Conservation (phyloP, 495 filamentous ascomycete genomes). For the Lophium mytilinum region DNA sequence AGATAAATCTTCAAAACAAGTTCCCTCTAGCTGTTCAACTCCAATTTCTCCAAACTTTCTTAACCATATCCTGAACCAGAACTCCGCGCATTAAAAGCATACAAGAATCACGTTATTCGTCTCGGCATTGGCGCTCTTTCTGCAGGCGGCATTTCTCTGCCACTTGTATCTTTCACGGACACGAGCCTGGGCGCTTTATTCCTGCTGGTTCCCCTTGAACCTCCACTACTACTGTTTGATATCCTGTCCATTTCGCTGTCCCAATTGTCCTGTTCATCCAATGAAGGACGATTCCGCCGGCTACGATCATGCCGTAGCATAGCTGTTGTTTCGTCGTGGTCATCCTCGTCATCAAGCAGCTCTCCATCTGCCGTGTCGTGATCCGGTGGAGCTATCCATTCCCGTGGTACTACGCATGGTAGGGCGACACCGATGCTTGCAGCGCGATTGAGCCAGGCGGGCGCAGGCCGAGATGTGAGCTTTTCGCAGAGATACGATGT, state of each 20-base stretch:
- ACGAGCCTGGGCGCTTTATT: conserved; percentile 17
- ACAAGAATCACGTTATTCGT: conserved; percentile 11
- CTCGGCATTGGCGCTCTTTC: conserved; percentile 37
- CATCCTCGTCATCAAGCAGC: conserved; percentile 47
- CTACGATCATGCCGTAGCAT: conserved; percentile 41
- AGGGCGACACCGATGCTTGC: conserved; percentile 66
- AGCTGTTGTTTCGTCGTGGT: conserved; percentile 45
- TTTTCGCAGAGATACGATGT: conserved; percentile 58
- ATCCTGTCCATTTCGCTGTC: conserved; percentile 28
- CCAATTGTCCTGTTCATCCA: conserved; percentile 25
- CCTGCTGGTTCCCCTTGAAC: conserved; percentile 22
- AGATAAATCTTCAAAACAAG: no score
- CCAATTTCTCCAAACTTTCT: not conserved
- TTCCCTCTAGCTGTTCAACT: not conserved
- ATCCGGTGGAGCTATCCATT: conserved; percentile 72
- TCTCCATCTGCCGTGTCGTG: conserved; percentile 62
- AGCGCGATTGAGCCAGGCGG: conserved; percentile 69
- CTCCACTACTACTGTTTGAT: conserved; percentile 14
- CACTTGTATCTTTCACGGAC: conserved; percentile 31
- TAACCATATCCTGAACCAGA: not conserved
- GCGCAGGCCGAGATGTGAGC: conserved; percentile 55
- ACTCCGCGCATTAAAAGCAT: conserved; percentile 3
- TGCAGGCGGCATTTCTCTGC: conserved; percentile 35
- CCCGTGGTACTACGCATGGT: conserved; percentile 69
- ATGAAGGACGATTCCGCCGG: conserved; percentile 21